Evolutionary conservation across 495 filamentous ascomycete genomes (phyloP), one percentile per base, ranked within the genome.

Genomic region (Tuber umbilicatum): DNA sequence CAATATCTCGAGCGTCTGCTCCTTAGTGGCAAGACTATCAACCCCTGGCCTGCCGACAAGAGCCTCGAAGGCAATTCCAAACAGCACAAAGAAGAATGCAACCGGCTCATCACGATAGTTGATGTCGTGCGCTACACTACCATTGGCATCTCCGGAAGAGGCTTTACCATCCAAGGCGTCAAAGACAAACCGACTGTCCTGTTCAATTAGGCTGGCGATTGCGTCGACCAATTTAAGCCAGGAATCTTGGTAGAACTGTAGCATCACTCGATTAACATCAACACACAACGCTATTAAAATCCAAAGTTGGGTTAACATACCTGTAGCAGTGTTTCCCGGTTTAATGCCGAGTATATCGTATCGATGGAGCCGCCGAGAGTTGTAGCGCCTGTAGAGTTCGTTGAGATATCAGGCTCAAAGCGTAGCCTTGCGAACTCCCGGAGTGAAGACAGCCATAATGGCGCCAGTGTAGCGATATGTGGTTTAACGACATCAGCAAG

Each of bases 31-130:
- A 42, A 93, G 85, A 0, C 89, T 88, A 78, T 93, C 92, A 68
- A 89, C 90, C 9, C 86, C 86, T 19, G 90, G 89, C 73, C 93
- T 90, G 10, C 91, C 92, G 23, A 93, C 94, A 64, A 99, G 87
- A 39, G 96, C 94, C 83, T 99, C 95, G 77, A 98, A 97, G 0
- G 94, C 93, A 73, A 99, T 90, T 38, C 95, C 95, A 80, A 97
- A 99, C 1, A 99, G 87, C 16, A 99, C 94, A 79, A 99, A 99
- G 84, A 99, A 99, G 86, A 99, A 99, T 1, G 95, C 95, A 23
- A 97, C 93, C 0, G 95, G 95, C 82, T 99, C 96, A 81, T 97
- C 94, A 31, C 95, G 93, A 81, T 98, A 98, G 81, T 97, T 97
- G 83, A 99, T 98, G 78, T 93, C 91, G 71, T 86, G 85, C 21